Conservation (phyloP, 805 yeast genomes). For the Metschnikowia colocasiae region DNA sequence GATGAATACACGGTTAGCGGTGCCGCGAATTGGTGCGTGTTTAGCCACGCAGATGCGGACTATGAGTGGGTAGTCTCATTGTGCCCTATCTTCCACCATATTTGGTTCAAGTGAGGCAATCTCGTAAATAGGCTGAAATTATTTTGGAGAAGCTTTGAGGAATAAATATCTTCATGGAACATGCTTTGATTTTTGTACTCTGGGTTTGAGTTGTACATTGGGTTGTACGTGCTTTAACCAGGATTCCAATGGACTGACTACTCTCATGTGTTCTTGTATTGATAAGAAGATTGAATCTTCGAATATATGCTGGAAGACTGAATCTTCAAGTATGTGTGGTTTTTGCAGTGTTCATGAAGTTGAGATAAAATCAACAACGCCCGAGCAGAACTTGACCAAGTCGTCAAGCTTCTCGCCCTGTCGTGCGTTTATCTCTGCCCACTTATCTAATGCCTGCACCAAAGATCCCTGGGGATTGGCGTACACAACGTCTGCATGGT, state of each 20-base stretch:
- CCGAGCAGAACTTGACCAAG: constrained; percentile 73
- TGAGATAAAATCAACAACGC: constrained; percentile 61
- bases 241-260: neutral
- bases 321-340: neutral
- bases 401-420: constrained; percentile 56
- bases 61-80: neutral
- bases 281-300: neutral
- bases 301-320: neutral
- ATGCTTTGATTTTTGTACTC: too few species aligned
- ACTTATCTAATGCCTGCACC: constrained; percentile 43
- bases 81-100: neutral
- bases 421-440: constrained; percentile 42
- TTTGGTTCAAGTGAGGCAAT: neutral
- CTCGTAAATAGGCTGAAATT: neutral
- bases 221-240: too few species aligned
- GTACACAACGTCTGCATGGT: constrained; percentile 78
- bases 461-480: constrained; percentile 36
- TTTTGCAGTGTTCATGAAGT: neutral
- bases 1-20: neutral
- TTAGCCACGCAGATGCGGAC: neutral
- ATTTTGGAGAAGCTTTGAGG: too few species aligned
- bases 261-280: neutral
- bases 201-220: too few species aligned
- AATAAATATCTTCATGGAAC: too few species aligned
- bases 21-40: constrained; percentile 3